These are phyloP conservation scores for Davidsoniella eucalypti DNA, from an alignment of 2,329 filamentous ascomycete species.

Conservation along the genomic window DNA sequence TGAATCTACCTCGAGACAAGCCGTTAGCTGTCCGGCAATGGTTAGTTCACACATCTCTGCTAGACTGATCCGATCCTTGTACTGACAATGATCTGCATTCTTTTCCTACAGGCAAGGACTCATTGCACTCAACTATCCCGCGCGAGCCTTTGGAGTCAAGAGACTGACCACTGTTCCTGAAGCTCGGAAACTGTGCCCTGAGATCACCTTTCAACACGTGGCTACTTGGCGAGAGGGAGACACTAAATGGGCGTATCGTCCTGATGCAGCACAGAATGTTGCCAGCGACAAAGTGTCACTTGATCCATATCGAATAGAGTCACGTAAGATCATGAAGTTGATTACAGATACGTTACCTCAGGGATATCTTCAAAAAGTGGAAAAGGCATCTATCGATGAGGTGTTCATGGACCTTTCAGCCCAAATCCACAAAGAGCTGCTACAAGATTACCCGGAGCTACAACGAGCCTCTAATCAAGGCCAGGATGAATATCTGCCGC, in stretches of 20 bases:
- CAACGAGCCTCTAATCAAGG: conserved; percentile 20
- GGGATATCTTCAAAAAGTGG: conserved; percentile 50
- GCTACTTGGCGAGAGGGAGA: conserved; percentile 90
- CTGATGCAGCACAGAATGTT: conserved; percentile 65
- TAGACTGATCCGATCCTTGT: not conserved
- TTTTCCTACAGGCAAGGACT: conserved; percentile 51
- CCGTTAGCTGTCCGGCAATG: conserved; percentile 92
- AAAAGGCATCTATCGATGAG: conserved; percentile 92
- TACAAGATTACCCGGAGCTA: conserved; percentile 64
- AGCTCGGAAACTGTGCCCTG: conserved; percentile 72
- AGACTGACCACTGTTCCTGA: conserved; percentile 66
- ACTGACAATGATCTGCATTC: conserved; percentile 12
- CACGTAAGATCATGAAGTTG: conserved; percentile 59
- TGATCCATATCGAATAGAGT: conserved; percentile 79
- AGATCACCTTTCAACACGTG: conserved; percentile 77
- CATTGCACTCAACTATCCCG: conserved; percentile 93
- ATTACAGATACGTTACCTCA: conserved; percentile 65
- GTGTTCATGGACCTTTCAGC: conserved; percentile 86
- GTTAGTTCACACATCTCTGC: conserved; percentile 25
- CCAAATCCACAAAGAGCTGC: conserved; percentile 58
- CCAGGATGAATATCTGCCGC: conserved; percentile 51
- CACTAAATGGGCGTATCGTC: conserved; percentile 77
- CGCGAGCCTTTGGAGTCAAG: conserved; percentile 61
- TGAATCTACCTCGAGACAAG: conserved; percentile 55
- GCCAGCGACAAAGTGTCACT: conserved; percentile 83